These are phyloP conservation scores for Martiniozyma asiatica DNA, from an alignment of 1,139 yeast genomes.

Conservation along the genomic window DNA sequence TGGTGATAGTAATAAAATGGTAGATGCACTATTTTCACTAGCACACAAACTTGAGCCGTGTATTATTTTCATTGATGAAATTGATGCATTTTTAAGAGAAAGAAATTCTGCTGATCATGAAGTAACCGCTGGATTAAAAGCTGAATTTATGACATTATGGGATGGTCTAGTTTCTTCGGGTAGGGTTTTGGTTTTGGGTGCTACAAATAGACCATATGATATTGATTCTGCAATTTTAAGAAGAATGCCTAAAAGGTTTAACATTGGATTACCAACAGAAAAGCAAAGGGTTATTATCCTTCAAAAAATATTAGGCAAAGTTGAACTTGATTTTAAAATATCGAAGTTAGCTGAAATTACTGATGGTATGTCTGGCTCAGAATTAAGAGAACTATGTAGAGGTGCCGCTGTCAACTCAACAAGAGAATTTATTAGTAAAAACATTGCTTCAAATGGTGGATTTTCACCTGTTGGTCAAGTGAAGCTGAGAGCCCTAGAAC, in stretches of 20 bases:
- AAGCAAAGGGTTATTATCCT: conserved; percentile 64
- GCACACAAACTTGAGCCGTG: conserved; percentile 91
- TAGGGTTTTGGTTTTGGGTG: conserved; percentile 80
- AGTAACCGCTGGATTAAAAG: conserved; percentile 88
- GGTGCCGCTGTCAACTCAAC: conserved; percentile 89
- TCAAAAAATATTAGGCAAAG: conserved; percentile 50
- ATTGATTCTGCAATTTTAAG: conserved; percentile 88
- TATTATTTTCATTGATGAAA: conserved; percentile 90
- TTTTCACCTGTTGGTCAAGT: conserved; percentile 23
- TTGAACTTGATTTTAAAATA: conserved; percentile 54
- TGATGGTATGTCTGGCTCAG: conserved; percentile 80
- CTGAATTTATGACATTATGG: conserved; percentile 97
- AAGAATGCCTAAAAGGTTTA: conserved; percentile 85
- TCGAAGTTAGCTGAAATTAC: conserved; percentile 52
- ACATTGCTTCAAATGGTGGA: conserved; percentile 28
- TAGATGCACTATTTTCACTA: conserved; percentile 83
- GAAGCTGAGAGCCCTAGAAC: conserved; percentile 32
- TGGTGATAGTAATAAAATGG: conserved; percentile 91
- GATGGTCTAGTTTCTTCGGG: conserved; percentile 80
- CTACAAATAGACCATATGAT: conserved; percentile 86
- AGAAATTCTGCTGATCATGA: conserved; percentile 83
- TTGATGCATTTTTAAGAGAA: conserved; percentile 86
- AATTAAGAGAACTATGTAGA: conserved; percentile 78
- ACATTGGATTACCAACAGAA: conserved; percentile 61
- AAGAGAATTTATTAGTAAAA: conserved; percentile 60